Conservation (phyloP, 176 grass and related monocot species). For the Tillandsia leiboldiana region DNA sequence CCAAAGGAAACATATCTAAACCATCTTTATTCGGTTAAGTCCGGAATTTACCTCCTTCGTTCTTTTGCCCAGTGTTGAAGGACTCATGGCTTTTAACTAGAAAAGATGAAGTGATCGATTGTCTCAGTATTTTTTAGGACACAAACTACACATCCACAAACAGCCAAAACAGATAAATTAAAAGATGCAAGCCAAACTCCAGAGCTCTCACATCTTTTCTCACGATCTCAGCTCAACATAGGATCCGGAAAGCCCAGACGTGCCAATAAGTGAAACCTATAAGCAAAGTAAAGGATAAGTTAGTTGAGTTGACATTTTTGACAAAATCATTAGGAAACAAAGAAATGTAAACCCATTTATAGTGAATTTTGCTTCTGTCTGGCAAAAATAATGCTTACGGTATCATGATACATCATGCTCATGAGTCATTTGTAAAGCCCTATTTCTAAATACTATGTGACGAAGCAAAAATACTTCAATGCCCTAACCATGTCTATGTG, state of each 20-base stretch:
- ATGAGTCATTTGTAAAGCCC: too few relatives aligned
- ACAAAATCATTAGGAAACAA: background rate
- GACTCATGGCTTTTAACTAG: background rate
- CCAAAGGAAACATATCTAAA: background rate
- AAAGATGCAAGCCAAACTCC: slow-evolving; percentile 1
- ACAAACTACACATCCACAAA: slow-evolving; percentile 12
- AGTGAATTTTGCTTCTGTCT: too few relatives aligned
- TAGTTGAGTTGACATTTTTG: background rate
- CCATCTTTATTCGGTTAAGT: too few relatives aligned
- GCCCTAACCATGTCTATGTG: too few relatives aligned
- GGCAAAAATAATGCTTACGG: too few relatives aligned
- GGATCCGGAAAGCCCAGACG: slow-evolving; percentile 89
- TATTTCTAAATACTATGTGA: too few relatives aligned
- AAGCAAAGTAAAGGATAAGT: slow-evolving; percentile 7
- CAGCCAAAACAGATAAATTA: slow-evolving; percentile 3
- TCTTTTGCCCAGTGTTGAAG: background rate
- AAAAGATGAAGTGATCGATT: background rate
- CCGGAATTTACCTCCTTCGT: background rate
- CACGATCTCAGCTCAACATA: slow-evolving; percentile 86
- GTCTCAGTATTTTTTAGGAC: background rate
- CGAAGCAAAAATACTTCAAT: too few relatives aligned
- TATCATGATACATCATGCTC: too few relatives aligned
- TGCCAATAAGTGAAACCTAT: slow-evolving; percentile 82
- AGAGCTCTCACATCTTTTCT: slow-evolving; percentile 15
- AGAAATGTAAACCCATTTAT: too few relatives aligned